Percentiles rank a stretch among this genome's conserved stretches.
Evolutionary conservation across 2,329 filamentous ascomycete species (phyloP).

Genomic region (Pezicula radicicola): DNA sequence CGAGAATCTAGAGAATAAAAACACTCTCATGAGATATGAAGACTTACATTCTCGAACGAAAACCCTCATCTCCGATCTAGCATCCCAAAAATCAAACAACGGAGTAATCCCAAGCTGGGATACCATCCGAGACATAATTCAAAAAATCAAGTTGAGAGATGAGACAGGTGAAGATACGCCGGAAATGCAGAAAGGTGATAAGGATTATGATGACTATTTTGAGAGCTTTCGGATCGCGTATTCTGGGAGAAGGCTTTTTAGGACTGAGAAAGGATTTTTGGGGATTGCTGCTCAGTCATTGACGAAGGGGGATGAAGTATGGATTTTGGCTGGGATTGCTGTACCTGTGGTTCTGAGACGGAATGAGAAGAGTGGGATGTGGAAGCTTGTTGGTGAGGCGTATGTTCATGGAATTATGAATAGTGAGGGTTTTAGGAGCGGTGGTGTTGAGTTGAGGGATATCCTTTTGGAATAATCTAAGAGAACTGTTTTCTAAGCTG

Average conservation of each 20-base stretch:
- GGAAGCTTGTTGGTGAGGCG: neutral
- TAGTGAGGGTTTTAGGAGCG: neutral
- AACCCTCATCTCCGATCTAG: no score
- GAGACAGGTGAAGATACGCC: neutral
- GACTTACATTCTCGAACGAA: no score
- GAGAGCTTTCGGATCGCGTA: conserved; percentile 7
- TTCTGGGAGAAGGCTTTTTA: conserved; percentile 7
- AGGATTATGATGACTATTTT: conserved; percentile 3
- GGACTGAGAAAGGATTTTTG: neutral
- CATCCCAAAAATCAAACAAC: neutral
- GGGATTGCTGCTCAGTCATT: conserved; percentile 2
- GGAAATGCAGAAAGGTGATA: neutral
- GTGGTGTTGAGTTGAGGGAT: neutral
- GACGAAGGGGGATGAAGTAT: neutral
- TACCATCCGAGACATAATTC: neutral
- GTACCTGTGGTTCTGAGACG: conserved; percentile 3
- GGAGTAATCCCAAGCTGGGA: neutral
- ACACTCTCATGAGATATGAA: no score
- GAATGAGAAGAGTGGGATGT: neutral
- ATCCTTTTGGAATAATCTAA: neutral
- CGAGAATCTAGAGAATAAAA: no score
- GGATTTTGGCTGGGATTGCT: neutral
- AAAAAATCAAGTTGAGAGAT: neutral
- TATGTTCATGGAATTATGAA: neutral
- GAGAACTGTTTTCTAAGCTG: no score